Base-by-base conservation (phyloP, 176 grass and related monocot genomes). In the Oryza meridionalis region DNA sequence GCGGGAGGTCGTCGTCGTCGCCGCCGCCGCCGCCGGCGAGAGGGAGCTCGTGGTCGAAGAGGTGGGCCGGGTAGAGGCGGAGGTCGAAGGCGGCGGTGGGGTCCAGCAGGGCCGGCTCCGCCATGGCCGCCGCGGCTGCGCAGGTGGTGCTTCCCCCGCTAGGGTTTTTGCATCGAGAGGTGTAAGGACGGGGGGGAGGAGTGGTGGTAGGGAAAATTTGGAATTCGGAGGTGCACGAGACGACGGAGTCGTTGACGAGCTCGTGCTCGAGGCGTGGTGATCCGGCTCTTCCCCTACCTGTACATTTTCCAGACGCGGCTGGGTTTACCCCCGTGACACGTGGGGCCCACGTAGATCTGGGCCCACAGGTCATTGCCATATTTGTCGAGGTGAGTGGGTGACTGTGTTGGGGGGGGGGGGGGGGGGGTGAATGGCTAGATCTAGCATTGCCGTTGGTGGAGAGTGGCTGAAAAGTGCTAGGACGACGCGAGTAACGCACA, bases 11-110 rank as follows among this genome's bases (percentile, higher is more conserved):
- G 50, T 75, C 63, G 50, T 74, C 38, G 38, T 40, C 37, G 37
- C 37, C 62, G 35, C 65, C 62, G 61, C 81, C 62, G 50, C 77
- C 63, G 61, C 51, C 84, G 53, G 73, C 83, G 63, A 92, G 75
- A 12, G 75, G 83, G 66, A 97, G 19, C 50, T 87, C 89, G 44
- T 88, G 85, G 76, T 98, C 95, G 86, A 94, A 95, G 51, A 83
- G 68, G 22, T 70, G 16, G 9, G 78, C 27, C 68, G 83, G 73
- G 72, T 77, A 87, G 84, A 88, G 77, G 77, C 85, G 85, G 29
- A 88, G 77, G 71, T 91, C 83, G 80, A 94, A 83, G 19, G 79
- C 17, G 43, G 79, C 17, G 43, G 65, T 71, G 31, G 83, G 35
- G 21, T 91, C 91, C 2, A 97, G 27, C 27, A 97, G 62, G 4